A percentile compares a stretch with the other conserved stretches of the same genome.
Conservation (phyloP, 2,329 filamentous ascomycete genomes). For the Coniella vitis region DNA sequence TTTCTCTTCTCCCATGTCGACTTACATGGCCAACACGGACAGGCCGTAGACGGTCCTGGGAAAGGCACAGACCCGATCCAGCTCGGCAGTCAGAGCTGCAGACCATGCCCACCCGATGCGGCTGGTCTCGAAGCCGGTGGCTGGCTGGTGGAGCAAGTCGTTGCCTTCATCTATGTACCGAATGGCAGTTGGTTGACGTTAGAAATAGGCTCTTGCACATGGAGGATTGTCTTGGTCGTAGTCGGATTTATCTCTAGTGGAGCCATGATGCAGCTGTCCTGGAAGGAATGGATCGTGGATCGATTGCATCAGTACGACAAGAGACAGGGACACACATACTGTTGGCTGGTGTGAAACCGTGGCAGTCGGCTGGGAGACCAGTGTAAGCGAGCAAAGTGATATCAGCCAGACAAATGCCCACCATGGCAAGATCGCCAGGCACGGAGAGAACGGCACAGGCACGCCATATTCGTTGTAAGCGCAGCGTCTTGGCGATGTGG, state of each 20-base stretch:
- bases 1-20: not conserved
- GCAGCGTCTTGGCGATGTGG: slow-evolving; percentile 17
- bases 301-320: too few relatives aligned
- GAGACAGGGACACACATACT: slow-evolving; percentile 6
- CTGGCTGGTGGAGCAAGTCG: slow-evolving; percentile 10
- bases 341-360: slow-evolving; percentile 14
- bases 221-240: too few relatives aligned
- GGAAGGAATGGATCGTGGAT: too few relatives aligned
- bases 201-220: too few relatives aligned
- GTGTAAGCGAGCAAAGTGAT: slow-evolving; percentile 17
- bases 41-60: slow-evolving; percentile 17
- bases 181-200: too few relatives aligned
- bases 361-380: slow-evolving; percentile 16
- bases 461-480: slow-evolving; percentile 13
- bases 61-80: slow-evolving; percentile 16
- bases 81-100: slow-evolving; percentile 10
- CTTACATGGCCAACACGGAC: slow-evolving; percentile 18
- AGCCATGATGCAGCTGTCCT: too few relatives aligned
- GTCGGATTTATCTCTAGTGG: too few relatives aligned
- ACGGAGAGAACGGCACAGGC: slow-evolving; percentile 17
- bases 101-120: slow-evolving; percentile 11
- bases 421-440: slow-evolving; percentile 20
- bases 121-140: slow-evolving; percentile 4
- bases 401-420: slow-evolving; percentile 20
- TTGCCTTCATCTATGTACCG: slow-evolving; percentile 15